Percentiles rank a stretch among this genome's conserved stretches.
These are phyloP conservation scores for Hortiboletus campestris DNA, from an alignment of 768 basidiomycete species.

Conservation along the genomic window DNA sequence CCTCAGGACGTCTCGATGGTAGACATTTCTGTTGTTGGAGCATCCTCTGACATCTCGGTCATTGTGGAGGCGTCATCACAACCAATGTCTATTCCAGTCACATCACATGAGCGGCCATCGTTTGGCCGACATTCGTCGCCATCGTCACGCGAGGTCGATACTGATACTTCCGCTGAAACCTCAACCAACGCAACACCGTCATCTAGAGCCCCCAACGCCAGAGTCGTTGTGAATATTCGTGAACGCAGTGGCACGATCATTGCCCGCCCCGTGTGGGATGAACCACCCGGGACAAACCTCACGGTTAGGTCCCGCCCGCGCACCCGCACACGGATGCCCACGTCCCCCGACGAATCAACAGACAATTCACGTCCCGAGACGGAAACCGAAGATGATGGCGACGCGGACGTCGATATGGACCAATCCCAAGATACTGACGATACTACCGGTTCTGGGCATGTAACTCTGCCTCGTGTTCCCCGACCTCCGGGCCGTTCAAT, in stretches of 20 bases:
- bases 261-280: constrained; percentile 63
- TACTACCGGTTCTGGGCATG: constrained; percentile 23
- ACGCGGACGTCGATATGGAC: constrained; percentile 52
- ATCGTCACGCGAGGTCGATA: constrained; percentile 46
- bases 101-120: constrained; percentile 17
- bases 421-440: constrained; percentile 36
- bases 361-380: constrained; percentile 64
- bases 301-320: constrained; percentile 32
- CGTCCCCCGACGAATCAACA: constrained; percentile 43
- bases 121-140: constrained; percentile 22
- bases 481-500: constrained; percentile 31
- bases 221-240: constrained; percentile 56
- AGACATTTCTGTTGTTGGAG: constrained; percentile 21
- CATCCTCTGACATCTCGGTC: constrained; percentile 22
- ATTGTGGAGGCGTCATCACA: constrained; percentile 20
- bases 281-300: constrained; percentile 19
- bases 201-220: constrained; percentile 57
- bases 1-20: constrained; percentile 35
- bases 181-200: constrained; percentile 61
- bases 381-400: constrained; percentile 78
- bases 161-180: constrained; percentile 60
- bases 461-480: constrained; percentile 32
- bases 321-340: constrained; percentile 30
- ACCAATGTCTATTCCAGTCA: constrained; percentile 16
- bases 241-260: constrained; percentile 78